Evolutionary conservation across 1,139 yeast species (phyloP).

Genomic region (Tardiomyces blankii): DNA sequence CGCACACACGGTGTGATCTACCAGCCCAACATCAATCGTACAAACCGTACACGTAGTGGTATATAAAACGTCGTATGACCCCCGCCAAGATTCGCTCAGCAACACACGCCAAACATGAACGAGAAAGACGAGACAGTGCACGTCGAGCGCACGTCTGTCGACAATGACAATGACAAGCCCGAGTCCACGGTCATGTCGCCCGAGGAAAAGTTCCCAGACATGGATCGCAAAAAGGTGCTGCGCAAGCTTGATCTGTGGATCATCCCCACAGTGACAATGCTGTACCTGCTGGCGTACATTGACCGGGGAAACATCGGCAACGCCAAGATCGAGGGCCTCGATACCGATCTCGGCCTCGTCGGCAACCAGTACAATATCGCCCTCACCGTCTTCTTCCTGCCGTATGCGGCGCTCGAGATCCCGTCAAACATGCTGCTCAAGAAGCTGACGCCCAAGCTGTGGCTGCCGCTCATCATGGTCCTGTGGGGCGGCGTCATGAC

Average conservation of each 20-base stretch:
- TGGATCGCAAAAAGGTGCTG: conserved; percentile 6
- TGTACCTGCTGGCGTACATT: conserved; percentile 14
- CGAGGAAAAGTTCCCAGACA: not conserved
- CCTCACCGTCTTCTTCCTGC: conserved; percentile 12
- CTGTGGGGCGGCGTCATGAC: conserved; percentile 47
- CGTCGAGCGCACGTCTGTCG: too few relatives aligned
- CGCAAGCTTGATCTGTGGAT: conserved; percentile 14
- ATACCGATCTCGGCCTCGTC: conserved; percentile 32
- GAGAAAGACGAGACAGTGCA: too few relatives aligned
- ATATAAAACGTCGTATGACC: too few relatives aligned
- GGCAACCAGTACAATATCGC: conserved; percentile 28
- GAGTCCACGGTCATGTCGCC: too few relatives aligned
- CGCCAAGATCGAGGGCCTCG: conserved; percentile 44
- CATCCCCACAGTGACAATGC: conserved; percentile 11
- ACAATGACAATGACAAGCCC: too few relatives aligned
- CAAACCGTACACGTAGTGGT: too few relatives aligned
- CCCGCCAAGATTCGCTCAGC: too few relatives aligned
- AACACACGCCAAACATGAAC: too few relatives aligned
- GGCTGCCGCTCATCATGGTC: conserved; percentile 43
- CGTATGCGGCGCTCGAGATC: conserved; percentile 19
- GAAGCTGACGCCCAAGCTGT: conserved; percentile 15
- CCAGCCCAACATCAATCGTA: too few relatives aligned
- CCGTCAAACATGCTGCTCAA: conserved; percentile 12
- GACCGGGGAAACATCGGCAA: conserved; percentile 39
- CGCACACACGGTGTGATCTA: too few relatives aligned